Evolutionary conservation across 2,329 filamentous ascomycete genomes (phyloP).

Genomic region (Leptosphaerulina australis): DNA sequence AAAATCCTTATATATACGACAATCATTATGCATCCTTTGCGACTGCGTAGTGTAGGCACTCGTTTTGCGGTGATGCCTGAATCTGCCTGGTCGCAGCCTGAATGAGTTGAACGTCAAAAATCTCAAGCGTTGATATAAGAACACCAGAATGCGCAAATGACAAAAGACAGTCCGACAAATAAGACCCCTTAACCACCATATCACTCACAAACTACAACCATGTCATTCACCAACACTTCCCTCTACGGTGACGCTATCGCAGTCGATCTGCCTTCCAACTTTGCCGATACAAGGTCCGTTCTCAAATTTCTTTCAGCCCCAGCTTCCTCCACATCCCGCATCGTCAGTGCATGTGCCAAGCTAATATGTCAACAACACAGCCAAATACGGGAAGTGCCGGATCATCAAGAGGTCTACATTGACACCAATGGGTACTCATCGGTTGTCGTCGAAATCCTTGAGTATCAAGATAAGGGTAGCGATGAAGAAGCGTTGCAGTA

Average conservation of each 20-base stretch:
- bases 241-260: conserved; percentile 77
- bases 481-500: conserved; percentile 68
- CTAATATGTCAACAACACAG: conserved; percentile 49
- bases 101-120: conserved; percentile 25
- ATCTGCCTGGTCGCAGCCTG: conserved; percentile 46
- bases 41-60: conserved; percentile 28
- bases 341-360: conserved; percentile 8
- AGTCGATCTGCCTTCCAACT: conserved; percentile 69
- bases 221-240: conserved; percentile 62
- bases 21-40: neutral
- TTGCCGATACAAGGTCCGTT: conserved; percentile 74
- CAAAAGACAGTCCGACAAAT: conserved; percentile 18
- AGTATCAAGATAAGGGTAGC: conserved; percentile 73
- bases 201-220: conserved; percentile 41
- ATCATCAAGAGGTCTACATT: conserved; percentile 92
- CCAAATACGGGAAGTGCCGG: conserved; percentile 75
- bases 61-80: conserved; percentile 38
- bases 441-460: conserved; percentile 88
- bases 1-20: conserved; percentile 17
- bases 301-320: conserved; percentile 3
- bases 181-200: neutral
- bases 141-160: conserved; percentile 17
- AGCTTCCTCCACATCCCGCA: conserved; percentile 14
- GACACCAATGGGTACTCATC: conserved; percentile 82
- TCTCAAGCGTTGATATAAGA: conserved; percentile 33